Percentiles rank a stretch among this genome's conserved stretches.
Conservation (phyloP, 208 protist species). For the Crithidia expoeki region DNA sequence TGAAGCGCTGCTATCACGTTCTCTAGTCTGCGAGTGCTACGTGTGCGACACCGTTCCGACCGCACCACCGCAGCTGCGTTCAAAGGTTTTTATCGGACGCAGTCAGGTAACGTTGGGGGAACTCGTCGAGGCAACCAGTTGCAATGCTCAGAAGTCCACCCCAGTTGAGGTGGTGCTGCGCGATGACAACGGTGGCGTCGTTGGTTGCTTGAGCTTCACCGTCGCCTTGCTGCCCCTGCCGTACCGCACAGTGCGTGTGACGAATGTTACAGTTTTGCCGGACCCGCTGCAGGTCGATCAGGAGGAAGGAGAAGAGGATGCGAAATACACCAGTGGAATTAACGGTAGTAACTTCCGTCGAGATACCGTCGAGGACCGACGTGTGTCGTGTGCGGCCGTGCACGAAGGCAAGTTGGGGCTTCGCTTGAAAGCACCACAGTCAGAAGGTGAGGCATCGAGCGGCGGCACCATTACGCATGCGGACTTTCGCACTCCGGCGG, state of each 20-base stretch:
- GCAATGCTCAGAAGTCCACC: background rate
- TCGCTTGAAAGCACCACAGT: background rate
- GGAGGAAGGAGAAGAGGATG: background rate
- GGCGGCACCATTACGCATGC: background rate
- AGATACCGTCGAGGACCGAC: background rate
- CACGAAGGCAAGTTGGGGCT: background rate
- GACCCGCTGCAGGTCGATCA: background rate
- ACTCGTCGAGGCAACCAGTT: background rate
- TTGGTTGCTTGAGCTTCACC: constrained; percentile 12
- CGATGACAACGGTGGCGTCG: constrained; percentile 2
- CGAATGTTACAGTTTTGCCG: background rate
- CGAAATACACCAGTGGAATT: background rate
- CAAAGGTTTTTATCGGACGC: constrained; percentile 6
- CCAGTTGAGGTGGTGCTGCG: constrained; percentile 9
- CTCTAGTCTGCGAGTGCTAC: constrained; percentile 22
- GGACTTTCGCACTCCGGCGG: constrained; percentile 10
- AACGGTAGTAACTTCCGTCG: background rate
- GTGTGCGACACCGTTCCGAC: background rate
- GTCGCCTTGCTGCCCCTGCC: constrained; percentile 5
- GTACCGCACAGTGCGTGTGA: constrained; percentile 15
- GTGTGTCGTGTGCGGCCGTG: background rate
- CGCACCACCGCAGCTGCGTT: background rate
- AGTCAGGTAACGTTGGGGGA: constrained; percentile 3
- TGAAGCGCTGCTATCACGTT: background rate
- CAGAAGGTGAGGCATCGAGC: background rate